Evolutionary conservation across 441 rosid genomes (phyloP).

Genomic region (Macaranga tanarius): DNA sequence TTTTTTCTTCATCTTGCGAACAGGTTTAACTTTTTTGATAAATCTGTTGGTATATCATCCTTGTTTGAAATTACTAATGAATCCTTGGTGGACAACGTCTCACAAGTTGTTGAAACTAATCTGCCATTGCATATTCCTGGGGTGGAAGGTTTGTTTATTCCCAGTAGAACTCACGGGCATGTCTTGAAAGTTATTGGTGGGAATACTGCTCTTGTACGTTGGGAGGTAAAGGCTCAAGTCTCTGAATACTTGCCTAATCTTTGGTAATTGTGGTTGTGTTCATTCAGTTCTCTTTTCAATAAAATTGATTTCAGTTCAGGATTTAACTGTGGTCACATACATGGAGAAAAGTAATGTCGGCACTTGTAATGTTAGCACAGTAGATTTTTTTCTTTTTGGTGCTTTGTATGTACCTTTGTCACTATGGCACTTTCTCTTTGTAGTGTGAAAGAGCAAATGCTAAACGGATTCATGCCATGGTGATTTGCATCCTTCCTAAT

Average conservation of each 20-base stretch:
- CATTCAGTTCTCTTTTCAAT: constrained; percentile 2
- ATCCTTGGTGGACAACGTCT: constrained; percentile 53
- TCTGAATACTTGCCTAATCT: constrained; percentile 16
- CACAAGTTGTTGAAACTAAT: constrained; percentile 71
- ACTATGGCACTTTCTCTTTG: too few species aligned
- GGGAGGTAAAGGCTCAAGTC: constrained; percentile 72
- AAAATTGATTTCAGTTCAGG: background rate
- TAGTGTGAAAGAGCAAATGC: too few species aligned
- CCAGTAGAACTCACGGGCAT: constrained; percentile 72
- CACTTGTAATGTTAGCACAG: too few species aligned
- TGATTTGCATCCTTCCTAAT: too few species aligned
- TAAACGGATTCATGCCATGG: too few species aligned
- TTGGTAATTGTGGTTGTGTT: constrained; percentile 23
- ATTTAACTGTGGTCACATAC: background rate
- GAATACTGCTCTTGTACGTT: constrained; percentile 81
- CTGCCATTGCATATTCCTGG: constrained; percentile 69
- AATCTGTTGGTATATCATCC: constrained; percentile 82
- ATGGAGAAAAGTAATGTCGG: background rate
- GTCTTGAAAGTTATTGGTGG: constrained; percentile 60
- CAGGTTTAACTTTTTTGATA: constrained; percentile 93
- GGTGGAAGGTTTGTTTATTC: constrained; percentile 76
- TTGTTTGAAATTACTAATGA: constrained; percentile 64
- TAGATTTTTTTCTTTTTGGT: too few species aligned
- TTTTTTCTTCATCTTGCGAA: constrained; percentile 22
- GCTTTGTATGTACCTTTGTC: too few species aligned